These are phyloP conservation scores for Boletus subcaerulescens DNA, from an alignment of 768 basidiomycete species.

Conservation along the genomic window DNA sequence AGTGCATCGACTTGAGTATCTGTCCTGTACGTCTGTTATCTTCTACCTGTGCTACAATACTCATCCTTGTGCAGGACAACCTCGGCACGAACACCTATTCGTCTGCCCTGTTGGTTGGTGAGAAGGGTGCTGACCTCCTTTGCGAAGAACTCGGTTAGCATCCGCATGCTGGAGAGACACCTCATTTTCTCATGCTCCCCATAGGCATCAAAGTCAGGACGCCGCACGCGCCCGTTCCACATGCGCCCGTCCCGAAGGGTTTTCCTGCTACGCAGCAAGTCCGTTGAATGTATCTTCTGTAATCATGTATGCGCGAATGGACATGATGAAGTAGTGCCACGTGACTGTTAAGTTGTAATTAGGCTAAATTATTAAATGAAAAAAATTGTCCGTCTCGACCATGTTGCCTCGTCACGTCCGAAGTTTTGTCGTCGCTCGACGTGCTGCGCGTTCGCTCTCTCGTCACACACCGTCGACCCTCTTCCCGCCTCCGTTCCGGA, in stretches of 20 bases:
- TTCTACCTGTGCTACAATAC: background rate
- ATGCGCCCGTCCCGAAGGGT: slow-evolving; percentile 58
- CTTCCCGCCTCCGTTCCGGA: slow-evolving; percentile 31
- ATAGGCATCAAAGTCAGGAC: slow-evolving; percentile 58
- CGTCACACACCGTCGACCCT: slow-evolving; percentile 12
- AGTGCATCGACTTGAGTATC: slow-evolving; percentile 66
- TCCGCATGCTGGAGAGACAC: too few species aligned
- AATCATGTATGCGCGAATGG: too few species aligned
- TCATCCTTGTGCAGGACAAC: slow-evolving; percentile 48
- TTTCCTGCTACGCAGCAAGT: slow-evolving; percentile 44
- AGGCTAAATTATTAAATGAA: background rate
- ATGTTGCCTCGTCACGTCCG: slow-evolving; percentile 52
- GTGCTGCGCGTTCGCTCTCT: slow-evolving; percentile 22
- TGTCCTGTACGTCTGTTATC: slow-evolving; percentile 50
- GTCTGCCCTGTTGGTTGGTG: slow-evolving; percentile 64
- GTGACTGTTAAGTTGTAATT: slow-evolving; percentile 7
- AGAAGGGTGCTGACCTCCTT: slow-evolving; percentile 63
- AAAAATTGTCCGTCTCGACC: slow-evolving; percentile 6
- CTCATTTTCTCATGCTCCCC: background rate
- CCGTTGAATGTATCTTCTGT: slow-evolving; percentile 3
- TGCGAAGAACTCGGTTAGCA: slow-evolving; percentile 59
- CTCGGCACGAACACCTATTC: slow-evolving; percentile 73
- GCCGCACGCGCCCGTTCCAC: slow-evolving; percentile 68
- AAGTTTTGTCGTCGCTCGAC: slow-evolving; percentile 33
- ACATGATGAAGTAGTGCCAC: background rate